A percentile compares a stretch with the other conserved stretches of the same genome.
These are phyloP conservation scores for Fragilariopsis cylindrus DNA, from an alignment of 108 stramenopile species.

Conservation along the genomic window DNA sequence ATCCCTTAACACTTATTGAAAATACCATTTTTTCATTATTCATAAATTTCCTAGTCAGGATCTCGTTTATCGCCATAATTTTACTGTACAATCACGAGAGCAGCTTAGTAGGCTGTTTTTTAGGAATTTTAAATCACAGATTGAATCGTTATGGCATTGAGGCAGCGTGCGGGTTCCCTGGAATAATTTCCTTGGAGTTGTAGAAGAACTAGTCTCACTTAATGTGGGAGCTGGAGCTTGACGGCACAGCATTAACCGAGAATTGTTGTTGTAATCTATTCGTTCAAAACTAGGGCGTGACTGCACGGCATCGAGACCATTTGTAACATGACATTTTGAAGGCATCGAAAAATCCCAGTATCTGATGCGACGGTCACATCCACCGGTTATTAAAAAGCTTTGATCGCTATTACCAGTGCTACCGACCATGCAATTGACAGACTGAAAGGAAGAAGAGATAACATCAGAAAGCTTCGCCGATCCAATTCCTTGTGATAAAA, in stretches of 20 bases:
- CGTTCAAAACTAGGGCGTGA: constrained; percentile 72
- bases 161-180: constrained; percentile 45
- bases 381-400: constrained; percentile 89
- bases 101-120: constrained; percentile 61
- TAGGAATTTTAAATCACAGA: constrained; percentile 72
- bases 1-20: too few relatives aligned
- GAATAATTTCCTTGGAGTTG: constrained; percentile 33
- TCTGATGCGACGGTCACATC: constrained; percentile 78
- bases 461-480: background rate
- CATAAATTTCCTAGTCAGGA: too few relatives aligned
- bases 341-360: constrained; percentile 89
- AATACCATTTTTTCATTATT: too few relatives aligned
- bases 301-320: constrained; percentile 61
- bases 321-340: constrained; percentile 83
- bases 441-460: constrained; percentile 23
- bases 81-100: constrained; percentile 75
- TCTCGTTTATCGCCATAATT: constrained; percentile 59
- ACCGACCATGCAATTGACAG: constrained; percentile 78
- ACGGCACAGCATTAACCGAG: constrained; percentile 71
- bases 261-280: constrained; percentile 46
- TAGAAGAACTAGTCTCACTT: constrained; percentile 49
- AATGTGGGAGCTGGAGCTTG: constrained; percentile 50
- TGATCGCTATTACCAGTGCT: constrained; percentile 65
- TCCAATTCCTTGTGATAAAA: constrained; percentile 24
- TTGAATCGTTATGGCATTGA: constrained; percentile 53